Conservation (phyloP, 2,329 filamentous ascomycete genomes). For the Penicillium sp. region DNA sequence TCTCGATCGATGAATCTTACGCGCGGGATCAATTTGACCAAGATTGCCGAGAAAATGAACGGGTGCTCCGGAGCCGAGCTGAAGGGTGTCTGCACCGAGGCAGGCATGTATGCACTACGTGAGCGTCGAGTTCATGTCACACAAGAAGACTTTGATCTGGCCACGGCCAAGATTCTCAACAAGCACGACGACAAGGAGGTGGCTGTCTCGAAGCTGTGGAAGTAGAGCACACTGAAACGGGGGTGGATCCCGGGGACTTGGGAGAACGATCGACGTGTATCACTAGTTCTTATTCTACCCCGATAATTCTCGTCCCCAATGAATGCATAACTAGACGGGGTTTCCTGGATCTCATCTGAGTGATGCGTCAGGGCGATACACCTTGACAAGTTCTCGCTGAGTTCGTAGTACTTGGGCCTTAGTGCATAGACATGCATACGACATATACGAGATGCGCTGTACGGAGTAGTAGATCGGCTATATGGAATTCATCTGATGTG, state of each 20-base stretch:
- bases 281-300: conserved; percentile 25
- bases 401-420: not conserved
- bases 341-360: not conserved
- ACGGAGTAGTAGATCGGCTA: not conserved
- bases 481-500: not conserved
- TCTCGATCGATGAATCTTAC: conserved; percentile 98
- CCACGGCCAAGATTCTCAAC: conserved; percentile 98
- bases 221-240: conserved; percentile 24
- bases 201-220: conserved; percentile 40
- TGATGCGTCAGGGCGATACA: not conserved
- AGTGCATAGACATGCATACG: not conserved
- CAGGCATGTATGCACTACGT: conserved; percentile 95
- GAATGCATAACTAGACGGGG: conserved; percentile 12
- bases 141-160: conserved; percentile 97
- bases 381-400: not conserved
- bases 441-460: not conserved
- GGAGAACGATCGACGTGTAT: conserved; percentile 23
- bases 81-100: conserved; percentile 98
- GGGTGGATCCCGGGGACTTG: not conserved
- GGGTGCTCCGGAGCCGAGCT: conserved; percentile 95
- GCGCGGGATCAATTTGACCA: conserved; percentile 92
- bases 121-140: conserved; percentile 97
- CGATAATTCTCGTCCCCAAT: conserved; percentile 7
- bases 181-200: conserved; percentile 97
- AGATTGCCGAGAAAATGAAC: conserved; percentile 99